Evolutionary conservation across 352 stramenopile species (phyloP).

Genomic region (Saprolegnia diclina): DNA sequence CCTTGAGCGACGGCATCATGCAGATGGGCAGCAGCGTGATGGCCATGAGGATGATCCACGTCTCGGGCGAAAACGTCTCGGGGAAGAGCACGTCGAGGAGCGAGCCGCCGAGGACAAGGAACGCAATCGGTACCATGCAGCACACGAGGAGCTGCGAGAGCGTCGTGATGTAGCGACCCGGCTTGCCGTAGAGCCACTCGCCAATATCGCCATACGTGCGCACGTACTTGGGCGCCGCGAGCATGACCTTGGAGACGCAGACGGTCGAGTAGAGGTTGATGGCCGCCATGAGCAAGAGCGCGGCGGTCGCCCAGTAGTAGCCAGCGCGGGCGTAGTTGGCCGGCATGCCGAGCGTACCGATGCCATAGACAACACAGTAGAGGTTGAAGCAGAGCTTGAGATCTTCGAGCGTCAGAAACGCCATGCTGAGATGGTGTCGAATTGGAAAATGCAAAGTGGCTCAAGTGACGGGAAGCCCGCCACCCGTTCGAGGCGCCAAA

Average conservation of each 20-base stretch:
- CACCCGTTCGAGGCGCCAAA: conserved; percentile 1
- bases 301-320: conserved; percentile 18
- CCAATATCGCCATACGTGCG: conserved; percentile 29
- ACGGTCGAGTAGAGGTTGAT: conserved; percentile 30
- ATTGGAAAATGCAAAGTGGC: conserved; percentile 16
- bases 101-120: conserved; percentile 29
- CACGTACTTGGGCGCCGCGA: conserved; percentile 28
- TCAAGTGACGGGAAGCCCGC: not conserved
- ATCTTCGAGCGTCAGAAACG: conserved; percentile 30
- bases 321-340: conserved; percentile 31
- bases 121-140: conserved; percentile 29
- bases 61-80: conserved; percentile 22
- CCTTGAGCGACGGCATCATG: conserved; percentile 30
- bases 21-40: conserved; percentile 29
- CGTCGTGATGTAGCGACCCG: conserved; percentile 25
- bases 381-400: conserved; percentile 30
- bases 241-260: conserved; percentile 28
- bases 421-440: conserved; percentile 6
- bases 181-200: conserved; percentile 29
- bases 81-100: conserved; percentile 27
- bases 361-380: conserved; percentile 30
- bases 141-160: conserved; percentile 29
- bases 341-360: conserved; percentile 31
- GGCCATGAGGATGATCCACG: conserved; percentile 30
- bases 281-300: conserved; percentile 29